These are phyloP conservation scores for Ogataea sp. DNA, from an alignment of 805 yeast genomes.

Conservation along the genomic window DNA sequence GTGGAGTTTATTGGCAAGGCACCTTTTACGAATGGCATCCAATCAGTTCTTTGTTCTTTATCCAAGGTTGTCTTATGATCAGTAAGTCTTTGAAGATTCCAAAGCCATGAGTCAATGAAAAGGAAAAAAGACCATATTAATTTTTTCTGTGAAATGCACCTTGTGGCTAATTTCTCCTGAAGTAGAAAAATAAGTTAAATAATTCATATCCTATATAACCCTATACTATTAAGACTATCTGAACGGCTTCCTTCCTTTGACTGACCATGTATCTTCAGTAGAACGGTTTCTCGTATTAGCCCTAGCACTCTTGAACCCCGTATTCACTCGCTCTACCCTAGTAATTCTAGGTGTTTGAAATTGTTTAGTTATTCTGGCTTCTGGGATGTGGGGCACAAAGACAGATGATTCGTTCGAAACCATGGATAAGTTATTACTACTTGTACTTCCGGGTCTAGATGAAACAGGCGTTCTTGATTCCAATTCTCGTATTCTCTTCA, in stretches of 20 bases:
- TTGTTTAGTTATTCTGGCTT: too few species aligned
- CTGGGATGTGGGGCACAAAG: too few species aligned
- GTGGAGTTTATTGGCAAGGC: constrained; percentile 51
- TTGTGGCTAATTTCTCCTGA: too few species aligned
- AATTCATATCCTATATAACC: too few species aligned
- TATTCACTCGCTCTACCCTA: too few species aligned
- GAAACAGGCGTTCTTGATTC: background rate
- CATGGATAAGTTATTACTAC: background rate
- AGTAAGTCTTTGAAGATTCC: constrained; percentile 88
- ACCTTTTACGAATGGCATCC: constrained; percentile 70
- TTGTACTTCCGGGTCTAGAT: background rate
- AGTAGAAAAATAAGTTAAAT: background rate
- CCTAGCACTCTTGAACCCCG: too few species aligned
- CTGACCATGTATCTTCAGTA: constrained; percentile 14
- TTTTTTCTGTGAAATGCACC: too few species aligned
- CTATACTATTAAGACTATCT: constrained; percentile 5
- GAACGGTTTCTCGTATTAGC: too few species aligned
- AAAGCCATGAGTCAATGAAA: constrained; percentile 56
- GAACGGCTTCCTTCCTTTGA: constrained; percentile 18
- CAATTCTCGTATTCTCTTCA: background rate
- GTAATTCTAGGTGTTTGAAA: too few species aligned
- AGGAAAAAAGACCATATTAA: too few species aligned
- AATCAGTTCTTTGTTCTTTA: constrained; percentile 48
- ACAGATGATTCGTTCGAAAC: too few species aligned
- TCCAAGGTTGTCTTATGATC: constrained; percentile 88